These are phyloP conservation scores for Populus trichocarpa DNA, from an alignment of 441 rosid species.

Conservation along the genomic window DNA sequence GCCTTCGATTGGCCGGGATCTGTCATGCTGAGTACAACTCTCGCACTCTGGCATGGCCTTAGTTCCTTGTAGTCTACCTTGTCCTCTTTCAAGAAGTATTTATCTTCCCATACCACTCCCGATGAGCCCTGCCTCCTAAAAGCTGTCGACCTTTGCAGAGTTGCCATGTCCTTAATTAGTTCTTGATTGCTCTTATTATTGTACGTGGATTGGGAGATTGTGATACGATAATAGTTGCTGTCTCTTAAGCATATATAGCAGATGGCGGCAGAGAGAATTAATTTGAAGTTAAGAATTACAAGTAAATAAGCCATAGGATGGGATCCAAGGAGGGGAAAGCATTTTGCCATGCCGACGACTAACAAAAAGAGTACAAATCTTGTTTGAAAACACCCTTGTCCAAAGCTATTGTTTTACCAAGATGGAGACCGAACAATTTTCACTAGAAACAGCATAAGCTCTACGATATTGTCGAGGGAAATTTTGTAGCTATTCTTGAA, in stretches of 20 bases:
- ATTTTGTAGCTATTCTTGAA: not conserved
- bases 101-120: slow-evolving; percentile 27
- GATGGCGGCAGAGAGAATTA: not conserved
- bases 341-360: not conserved
- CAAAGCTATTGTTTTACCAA: not conserved
- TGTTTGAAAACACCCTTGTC: no score
- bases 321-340: slow-evolving; percentile 2
- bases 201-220: not conserved
- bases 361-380: no score
- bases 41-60: slow-evolving; percentile 27
- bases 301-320: slow-evolving; percentile 1
- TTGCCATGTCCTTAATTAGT: slow-evolving; percentile 21
- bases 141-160: slow-evolving; percentile 29
- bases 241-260: slow-evolving; percentile 2
- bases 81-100: slow-evolving; percentile 6
- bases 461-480: not conserved
- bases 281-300: not conserved
- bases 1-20: not conserved
- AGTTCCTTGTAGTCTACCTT: slow-evolving; percentile 20
- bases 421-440: not conserved
- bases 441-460: not conserved
- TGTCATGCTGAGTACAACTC: slow-evolving; percentile 3
- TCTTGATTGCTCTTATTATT: not conserved
- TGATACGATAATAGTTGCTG: not conserved
- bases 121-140: slow-evolving; percentile 38